Base-by-base conservation (phyloP, 2,329 filamentous ascomycete species). In the Nigrograna mackinnonii region DNA sequence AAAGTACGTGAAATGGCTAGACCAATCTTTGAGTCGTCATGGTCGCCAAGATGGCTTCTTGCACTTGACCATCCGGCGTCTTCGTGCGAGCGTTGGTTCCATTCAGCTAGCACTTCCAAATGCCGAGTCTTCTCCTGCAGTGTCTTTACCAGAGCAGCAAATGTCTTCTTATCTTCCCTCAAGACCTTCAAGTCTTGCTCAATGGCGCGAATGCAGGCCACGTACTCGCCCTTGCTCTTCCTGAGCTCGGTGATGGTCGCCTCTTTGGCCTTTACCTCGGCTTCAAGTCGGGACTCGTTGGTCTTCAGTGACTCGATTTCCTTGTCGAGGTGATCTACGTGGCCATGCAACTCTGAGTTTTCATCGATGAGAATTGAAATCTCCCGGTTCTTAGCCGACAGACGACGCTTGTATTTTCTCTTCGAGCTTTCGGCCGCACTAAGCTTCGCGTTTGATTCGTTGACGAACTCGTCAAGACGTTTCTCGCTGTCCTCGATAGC, bases 91-190 rank as follows among this genome's bases (percentile, higher is more conserved):
- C 49, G 45, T 18, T 44, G 45, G 2, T 57, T 32, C 53, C 57
- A 58, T 31, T 67, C 55, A 17, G 52, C 46, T 1, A 63, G 45
- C 1, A 52, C 47, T 21, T 64, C 52, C 3, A 68, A 38, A 3
- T 62, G 53, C 14, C 44, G 47, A 4, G 60, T 54, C 45, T 64
- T 66, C 30, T 64, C 55, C 34, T 65, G 52, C 1, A 69, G 50
- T 5, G 49, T 59, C 6, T 50, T 46, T 4, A 69, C 57, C 21
- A 68, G 46, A 3, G 48, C 44, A 38, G 62, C 55, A 11, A 68
- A 67, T 1, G 55, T 47, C 13, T 52, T 54, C 41, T 68, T 69
- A 26, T 57, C 60, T 33, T 66, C 57, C 12, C 51, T 47, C 14
- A 69, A 39, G 2, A 50, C 41, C 2, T 43, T 42, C 7, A 68